These are phyloP conservation scores for Plasmodium inui DNA, from an alignment of 169 alveolate species.

Conservation along the genomic window DNA sequence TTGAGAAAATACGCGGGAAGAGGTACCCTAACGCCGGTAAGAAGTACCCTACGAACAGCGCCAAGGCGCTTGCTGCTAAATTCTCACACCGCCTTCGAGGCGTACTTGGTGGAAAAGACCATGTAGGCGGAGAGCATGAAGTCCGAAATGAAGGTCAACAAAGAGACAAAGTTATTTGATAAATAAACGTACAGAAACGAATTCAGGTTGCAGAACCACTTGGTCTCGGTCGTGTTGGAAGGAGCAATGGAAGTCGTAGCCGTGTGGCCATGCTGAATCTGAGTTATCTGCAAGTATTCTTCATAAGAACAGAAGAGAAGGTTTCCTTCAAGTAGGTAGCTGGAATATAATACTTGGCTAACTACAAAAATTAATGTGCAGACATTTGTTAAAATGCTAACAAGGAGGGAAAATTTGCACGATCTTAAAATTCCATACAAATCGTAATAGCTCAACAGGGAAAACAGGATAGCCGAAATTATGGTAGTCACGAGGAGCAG, in stretches of 20 bases:
- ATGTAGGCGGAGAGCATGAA: conserved; percentile 20
- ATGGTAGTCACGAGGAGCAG: conserved; percentile 31
- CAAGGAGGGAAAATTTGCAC: conserved; percentile 39
- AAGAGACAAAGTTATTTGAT: conserved; percentile 11
- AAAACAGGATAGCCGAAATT: conserved; percentile 16
- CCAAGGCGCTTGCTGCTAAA: background rate
- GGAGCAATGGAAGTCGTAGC: background rate
- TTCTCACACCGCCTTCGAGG: background rate
- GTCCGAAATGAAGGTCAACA: conserved; percentile 26
- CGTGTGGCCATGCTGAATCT: background rate
- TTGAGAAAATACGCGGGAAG: background rate
- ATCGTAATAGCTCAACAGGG: conserved; percentile 25
- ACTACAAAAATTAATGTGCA: conserved; percentile 29
- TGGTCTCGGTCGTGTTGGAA: conserved; percentile 36
- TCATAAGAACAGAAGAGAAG: conserved; percentile 49
- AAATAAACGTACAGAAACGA: conserved; percentile 17
- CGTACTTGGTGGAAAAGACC: conserved; percentile 38
- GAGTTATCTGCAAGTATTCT: conserved; percentile 5
- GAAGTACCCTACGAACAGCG: background rate
- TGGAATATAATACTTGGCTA: conserved; percentile 43
- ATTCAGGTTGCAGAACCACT: conserved; percentile 48
- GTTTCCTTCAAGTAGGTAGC: conserved; percentile 54
- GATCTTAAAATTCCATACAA: conserved; percentile 47
- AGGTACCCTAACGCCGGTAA: background rate
- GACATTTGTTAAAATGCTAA: conserved; percentile 20